Base-by-base conservation (phyloP, 2,329 filamentous ascomycete species). In the Phyllosticta citrichinensis region DNA sequence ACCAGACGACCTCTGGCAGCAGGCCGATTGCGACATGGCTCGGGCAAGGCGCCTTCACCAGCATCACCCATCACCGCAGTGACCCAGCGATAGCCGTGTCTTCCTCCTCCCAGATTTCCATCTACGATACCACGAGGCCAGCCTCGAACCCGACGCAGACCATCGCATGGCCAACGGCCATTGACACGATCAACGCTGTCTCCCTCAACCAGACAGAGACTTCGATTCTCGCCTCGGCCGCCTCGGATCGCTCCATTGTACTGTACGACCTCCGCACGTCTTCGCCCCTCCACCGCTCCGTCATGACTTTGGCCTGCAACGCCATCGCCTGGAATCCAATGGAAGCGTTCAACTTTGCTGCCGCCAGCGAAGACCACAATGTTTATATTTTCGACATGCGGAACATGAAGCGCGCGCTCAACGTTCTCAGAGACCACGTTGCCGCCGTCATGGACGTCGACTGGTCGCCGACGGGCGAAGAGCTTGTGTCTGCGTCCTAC, bases 371-470 rank as follows among this genome's bases (percentile, higher is more conserved):
- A 78, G 94, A 97, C 70, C 93, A 97, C 77, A 95, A 96, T 73
- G 82, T 88, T 65, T 90, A 91, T 70, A 83, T 97, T 63, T 99
- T 99, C 70, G 94, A 99, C 74, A 95, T 95, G 84, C 84, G 94
- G 67, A 93, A 91, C 71, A 87, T 96, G 73, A 86, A 89, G 66
- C 86, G 91, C 64, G 90, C 93, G 0, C 78, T 96, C 63, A 97
- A 97, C 71, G 86, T 97, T 9, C 81, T 96, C 59, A 94, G 93
- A 74, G 90, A 93, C 68, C 91, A 96, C 71, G 91, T 96, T 56
- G 83, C 86, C 8, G 94, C 94, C 20, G 92, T 97, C 24, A 97
- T 97, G 90, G 92, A 96, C 73, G 87, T 99, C 51, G 91, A 97
- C 70, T 99, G 93, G 76, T 92, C 87, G 56, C 93, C 94, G 0